phyloP scores from a whole-genome alignment of 495 filamentous ascomycete genomes.

The Penicillium lividum region DNA sequence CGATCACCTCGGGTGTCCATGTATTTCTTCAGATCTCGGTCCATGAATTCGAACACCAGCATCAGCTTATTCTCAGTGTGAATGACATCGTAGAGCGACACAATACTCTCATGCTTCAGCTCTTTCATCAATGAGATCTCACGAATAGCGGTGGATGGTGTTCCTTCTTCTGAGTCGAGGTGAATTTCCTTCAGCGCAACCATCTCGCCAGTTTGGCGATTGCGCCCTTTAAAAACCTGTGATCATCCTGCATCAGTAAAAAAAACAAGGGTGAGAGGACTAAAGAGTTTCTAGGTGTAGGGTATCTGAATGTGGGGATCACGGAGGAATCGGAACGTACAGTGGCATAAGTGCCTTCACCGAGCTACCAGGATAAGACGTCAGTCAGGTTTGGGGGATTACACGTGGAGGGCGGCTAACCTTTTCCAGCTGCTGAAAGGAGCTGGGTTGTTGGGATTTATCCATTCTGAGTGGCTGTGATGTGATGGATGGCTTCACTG shows the following conservation, averaged over 20 bases:
- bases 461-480: conserved; percentile 60
- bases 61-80: conserved; percentile 99
- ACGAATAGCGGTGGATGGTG: conserved; percentile 95
- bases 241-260: conserved; percentile 24
- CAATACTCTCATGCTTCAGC: conserved; percentile 96
- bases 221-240: conserved; percentile 97
- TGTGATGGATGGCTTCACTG: conserved; percentile 19
- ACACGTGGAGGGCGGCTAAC: conserved; percentile 27
- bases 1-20: conserved; percentile 90
- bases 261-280: conserved; percentile 3
- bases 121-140: conserved; percentile 99
- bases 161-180: conserved; percentile 97
- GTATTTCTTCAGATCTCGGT: conserved; percentile 98
- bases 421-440: conserved; percentile 98
- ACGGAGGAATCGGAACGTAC: conserved; percentile 53
- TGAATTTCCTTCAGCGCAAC: conserved; percentile 99
- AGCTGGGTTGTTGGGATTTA: conserved; percentile 85
- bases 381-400: conserved; percentile 18
- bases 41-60: conserved; percentile 98
- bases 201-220: conserved; percentile 92
- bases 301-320: background rate
- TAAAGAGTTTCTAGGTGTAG: conserved; percentile 1
- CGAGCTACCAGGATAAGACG: conserved; percentile 55
- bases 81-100: conserved; percentile 96
- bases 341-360: conserved; percentile 98